Percentiles rank a stretch among this genome's conserved stretches.
These are phyloP conservation scores for Artemisia tridentata DNA, from an alignment of 129 eudicot genomes.

Conservation along the genomic window DNA sequence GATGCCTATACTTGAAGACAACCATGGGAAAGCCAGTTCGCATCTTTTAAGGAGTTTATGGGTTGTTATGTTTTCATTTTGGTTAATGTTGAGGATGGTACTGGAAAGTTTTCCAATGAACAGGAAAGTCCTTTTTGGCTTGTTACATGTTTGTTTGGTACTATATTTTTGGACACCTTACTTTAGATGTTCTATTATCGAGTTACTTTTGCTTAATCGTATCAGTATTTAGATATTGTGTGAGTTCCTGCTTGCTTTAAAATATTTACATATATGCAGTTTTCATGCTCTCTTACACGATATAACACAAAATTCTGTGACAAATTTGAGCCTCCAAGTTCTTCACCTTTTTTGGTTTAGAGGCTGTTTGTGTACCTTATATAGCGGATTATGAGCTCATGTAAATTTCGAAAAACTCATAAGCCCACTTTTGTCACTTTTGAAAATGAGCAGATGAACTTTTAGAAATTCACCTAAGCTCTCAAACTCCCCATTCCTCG, in stretches of 20 bases:
- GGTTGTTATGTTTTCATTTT: conserved; percentile 14
- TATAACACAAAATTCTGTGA: no score
- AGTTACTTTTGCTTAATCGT: neutral
- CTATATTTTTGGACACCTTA: conserved; percentile 7
- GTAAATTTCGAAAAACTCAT: no score
- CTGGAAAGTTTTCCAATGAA: conserved; percentile 8
- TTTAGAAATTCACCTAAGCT: no score
- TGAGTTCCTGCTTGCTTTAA: no score
- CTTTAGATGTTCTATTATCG: conserved; percentile 6
- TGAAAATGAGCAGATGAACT: no score
- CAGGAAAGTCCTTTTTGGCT: conserved; percentile 14
- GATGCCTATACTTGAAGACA: conserved; percentile 62
- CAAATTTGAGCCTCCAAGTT: no score
- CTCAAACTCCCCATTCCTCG: neutral
- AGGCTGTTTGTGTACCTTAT: no score
- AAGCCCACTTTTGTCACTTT: no score
- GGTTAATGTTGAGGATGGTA: conserved; percentile 13
- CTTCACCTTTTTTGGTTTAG: no score
- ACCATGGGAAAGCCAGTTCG: conserved; percentile 59
- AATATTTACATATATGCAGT: no score
- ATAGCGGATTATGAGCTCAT: no score
- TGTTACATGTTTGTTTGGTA: conserved; percentile 24
- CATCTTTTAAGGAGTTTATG: conserved; percentile 40
- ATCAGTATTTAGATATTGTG: neutral
- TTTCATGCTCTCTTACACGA: no score